A percentile compares a stretch with the other conserved stretches of the same genome.
These are phyloP conservation scores for Ettlia oleoabundans DNA, from an alignment of 139 green algal genomes.

Conservation along the genomic window DNA sequence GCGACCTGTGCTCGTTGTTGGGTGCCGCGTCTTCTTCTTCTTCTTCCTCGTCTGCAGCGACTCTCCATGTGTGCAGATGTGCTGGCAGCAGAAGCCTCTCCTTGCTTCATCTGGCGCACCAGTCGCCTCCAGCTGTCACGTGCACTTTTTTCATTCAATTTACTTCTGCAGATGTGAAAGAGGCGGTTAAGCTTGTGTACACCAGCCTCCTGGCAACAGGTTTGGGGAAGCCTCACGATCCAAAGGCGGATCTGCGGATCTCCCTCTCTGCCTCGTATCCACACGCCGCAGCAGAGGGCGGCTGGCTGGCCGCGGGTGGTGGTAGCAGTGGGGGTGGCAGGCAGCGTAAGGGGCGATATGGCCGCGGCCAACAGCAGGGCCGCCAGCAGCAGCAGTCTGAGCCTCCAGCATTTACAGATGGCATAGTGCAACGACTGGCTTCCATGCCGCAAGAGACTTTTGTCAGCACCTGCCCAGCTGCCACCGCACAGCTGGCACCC, in stretches of 20 bases:
- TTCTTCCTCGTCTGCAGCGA: no score
- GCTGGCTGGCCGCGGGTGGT: slow-evolving; percentile 3
- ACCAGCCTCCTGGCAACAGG: not conserved
- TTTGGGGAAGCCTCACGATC: not conserved
- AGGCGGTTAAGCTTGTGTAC: not conserved
- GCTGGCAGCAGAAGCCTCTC: no score
- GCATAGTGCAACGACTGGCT: slow-evolving; percentile 7
- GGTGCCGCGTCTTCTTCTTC: no score
- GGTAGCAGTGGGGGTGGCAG: not conserved
- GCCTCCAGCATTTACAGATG: not conserved
- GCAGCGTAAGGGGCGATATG: not conserved
- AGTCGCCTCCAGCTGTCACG: no score
- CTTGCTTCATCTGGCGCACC: no score
- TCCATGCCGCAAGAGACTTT: not conserved
- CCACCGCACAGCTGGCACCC: not conserved
- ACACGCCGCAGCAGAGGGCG: not conserved
- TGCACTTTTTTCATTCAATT: not conserved
- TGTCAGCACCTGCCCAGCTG: not conserved
- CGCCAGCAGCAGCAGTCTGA: not conserved
- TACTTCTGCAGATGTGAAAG: slow-evolving; percentile 20
- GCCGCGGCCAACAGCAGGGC: slow-evolving; percentile 3
- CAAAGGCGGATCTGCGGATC: not conserved
- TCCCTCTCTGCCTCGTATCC: not conserved
- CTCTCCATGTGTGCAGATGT: no score
- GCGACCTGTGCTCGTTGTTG: not conserved